A percentile compares a stretch with the other conserved stretches of the same genome.
phyloP scores from a whole-genome alignment of 805 yeast species.

The Yarrowia alimentaria region DNA sequence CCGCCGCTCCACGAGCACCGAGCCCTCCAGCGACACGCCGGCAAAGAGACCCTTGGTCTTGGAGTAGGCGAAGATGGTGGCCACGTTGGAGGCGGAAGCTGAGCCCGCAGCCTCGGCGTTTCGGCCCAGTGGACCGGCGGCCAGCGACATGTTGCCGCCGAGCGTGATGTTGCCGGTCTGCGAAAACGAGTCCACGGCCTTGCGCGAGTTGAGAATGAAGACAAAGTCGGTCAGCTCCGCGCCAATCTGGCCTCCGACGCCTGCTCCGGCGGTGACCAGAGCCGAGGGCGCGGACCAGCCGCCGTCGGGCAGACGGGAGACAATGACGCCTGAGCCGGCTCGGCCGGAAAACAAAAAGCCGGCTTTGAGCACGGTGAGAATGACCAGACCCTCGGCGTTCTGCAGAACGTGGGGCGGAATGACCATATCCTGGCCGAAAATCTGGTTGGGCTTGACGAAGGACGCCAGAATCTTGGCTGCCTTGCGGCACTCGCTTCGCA shows the following conservation, averaged over 20 bases:
- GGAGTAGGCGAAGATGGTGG: constrained; percentile 90
- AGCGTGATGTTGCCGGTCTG: constrained; percentile 91
- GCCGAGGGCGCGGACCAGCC: constrained; percentile 98
- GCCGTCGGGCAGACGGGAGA: constrained; percentile 92
- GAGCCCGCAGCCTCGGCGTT: constrained; percentile 97
- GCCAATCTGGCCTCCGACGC: constrained; percentile 97
- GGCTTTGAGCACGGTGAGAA: constrained; percentile 92
- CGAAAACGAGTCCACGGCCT: constrained; percentile 92
- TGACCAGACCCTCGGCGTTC: constrained; percentile 89
- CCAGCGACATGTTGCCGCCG: constrained; percentile 92
- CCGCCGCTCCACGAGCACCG: constrained; percentile 93
- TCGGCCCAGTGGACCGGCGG: constrained; percentile 97
- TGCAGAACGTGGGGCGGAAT: constrained; percentile 86
- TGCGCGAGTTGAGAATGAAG: constrained; percentile 77
- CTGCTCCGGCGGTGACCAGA: constrained; percentile 94
- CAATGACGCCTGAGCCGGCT: constrained; percentile 95
- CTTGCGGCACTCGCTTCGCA: constrained; percentile 72
- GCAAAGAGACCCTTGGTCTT: constrained; percentile 97
- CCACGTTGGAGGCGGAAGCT: constrained; percentile 80
- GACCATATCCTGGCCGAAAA: constrained; percentile 78
- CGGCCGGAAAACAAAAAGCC: constrained; percentile 95
- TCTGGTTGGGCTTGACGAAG: constrained; percentile 91
- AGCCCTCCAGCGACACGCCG: constrained; percentile 95
- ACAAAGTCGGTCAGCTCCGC: constrained; percentile 96
- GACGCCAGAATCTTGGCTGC: constrained; percentile 90